Evolutionary conservation across 2,329 filamentous ascomycete species (phyloP).

Genomic region (Fusarium paranaense): DNA sequence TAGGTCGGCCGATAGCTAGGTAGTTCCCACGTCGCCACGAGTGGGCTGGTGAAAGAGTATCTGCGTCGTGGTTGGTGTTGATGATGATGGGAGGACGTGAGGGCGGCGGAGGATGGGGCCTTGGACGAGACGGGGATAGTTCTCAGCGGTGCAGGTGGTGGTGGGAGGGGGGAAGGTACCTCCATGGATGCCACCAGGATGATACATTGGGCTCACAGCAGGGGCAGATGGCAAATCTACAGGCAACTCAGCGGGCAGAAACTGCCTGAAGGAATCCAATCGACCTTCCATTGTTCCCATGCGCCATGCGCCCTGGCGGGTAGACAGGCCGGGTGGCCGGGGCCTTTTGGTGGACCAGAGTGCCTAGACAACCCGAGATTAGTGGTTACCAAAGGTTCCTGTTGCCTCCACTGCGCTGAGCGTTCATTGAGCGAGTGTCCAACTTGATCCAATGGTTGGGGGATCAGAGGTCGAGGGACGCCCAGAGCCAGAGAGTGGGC

Average conservation of each 20-base stretch:
- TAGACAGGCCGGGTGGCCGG: constrained; percentile 11
- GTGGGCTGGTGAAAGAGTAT: constrained; percentile 20
- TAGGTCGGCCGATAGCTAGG: not conserved
- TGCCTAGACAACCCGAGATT: constrained; percentile 27
- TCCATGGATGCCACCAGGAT: not conserved
- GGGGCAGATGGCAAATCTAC: not conserved
- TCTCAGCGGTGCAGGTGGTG: constrained; percentile 20
- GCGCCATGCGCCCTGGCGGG: constrained; percentile 6
- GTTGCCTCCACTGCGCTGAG: constrained; percentile 8
- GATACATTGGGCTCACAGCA: not conserved
- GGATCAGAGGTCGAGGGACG: constrained; percentile 9
- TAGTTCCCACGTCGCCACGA: constrained; percentile 16
- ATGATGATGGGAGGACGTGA: constrained; percentile 32
- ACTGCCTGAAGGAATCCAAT: not conserved
- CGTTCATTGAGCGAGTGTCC: constrained; percentile 5
- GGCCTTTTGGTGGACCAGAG: constrained; percentile 28
- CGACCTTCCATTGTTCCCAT: not conserved
- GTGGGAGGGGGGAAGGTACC: constrained; percentile 7
- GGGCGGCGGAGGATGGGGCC: constrained; percentile 9
- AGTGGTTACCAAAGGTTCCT: constrained; percentile 29
- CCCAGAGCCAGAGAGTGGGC: constrained; percentile 10
- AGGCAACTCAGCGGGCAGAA: not conserved
- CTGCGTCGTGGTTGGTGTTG: constrained; percentile 25
- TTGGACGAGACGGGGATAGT: constrained; percentile 30
- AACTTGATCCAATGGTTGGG: constrained; percentile 5